phyloP scores from a whole-genome alignment of 129 eudicot species.

The Flaveria robusta region DNA sequence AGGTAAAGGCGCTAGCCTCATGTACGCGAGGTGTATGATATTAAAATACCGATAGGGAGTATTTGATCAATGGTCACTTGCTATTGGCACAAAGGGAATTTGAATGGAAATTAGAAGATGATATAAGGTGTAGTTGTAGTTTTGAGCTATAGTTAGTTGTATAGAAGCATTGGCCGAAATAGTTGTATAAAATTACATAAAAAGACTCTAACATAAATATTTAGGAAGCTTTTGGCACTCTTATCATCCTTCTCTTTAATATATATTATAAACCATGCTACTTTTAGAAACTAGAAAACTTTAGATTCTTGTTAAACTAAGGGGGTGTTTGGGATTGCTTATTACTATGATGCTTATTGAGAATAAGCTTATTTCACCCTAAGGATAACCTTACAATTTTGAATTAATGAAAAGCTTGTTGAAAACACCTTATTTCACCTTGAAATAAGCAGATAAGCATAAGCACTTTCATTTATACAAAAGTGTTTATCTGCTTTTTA shows the following conservation, averaged over 20 bases:
- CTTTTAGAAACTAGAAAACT: background rate
- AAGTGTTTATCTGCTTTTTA: background rate
- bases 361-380: background rate
- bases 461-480: background rate
- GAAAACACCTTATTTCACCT: background rate
- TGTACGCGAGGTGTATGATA: background rate
- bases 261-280: background rate
- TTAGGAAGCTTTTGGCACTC: background rate
- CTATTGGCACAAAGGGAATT: background rate
- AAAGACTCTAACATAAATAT: background rate
- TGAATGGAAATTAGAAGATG: background rate
- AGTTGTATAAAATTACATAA: background rate
- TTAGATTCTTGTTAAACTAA: background rate
- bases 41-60: background rate
- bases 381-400: background rate
- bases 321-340: background rate
- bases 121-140: background rate
- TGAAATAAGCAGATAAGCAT: background rate
- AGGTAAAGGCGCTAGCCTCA: background rate
- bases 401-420: background rate
- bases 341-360: background rate
- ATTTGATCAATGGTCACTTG: slow-evolving; percentile 8
- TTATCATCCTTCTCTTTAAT: background rate
- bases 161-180: background rate
- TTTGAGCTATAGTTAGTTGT: background rate